Evolutionary conservation across 257 asterid genomes (phyloP), one percentile per base, ranked within the genome.

Genomic region (Solanum rostratum): DNA sequence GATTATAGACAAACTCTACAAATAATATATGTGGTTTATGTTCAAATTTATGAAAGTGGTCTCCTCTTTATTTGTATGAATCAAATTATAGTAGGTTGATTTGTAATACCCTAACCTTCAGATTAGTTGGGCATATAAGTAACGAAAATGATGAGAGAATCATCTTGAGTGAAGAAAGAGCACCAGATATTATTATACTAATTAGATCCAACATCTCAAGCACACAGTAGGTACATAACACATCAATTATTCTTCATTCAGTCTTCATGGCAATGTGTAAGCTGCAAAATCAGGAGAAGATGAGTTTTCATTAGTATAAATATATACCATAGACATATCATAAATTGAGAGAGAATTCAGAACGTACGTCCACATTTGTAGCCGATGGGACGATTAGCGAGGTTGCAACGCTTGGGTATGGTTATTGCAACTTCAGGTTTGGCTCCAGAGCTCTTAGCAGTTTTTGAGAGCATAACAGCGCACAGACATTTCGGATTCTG

Each of bases 371-470:
- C 98, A 87, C 98, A 95, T 84, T 95, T 94, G 89, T 88, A 91
- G 43, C 98, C 98, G 0, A 94, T 65, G 0, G 96, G 98, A 87
- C 98, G 94, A 79, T 92, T 88, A 53, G 86, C 91, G 24, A 94
- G 73, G 88, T 94, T 90, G 88, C 96, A 95, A 10, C 98, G 91
- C 55, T 93, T 92, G 80, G 97, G 95, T 37, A 93, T 93, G 46
- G 94, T 88, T 3, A 95, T 20, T 29, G 99, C 94, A 10, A 91
- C 69, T 66, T 90, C 90, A 10, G 93, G 92, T 8, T 94, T 89
- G 15, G 90, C 89, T 0, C 96, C 92, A 1, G 94, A 87, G 33
- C 3, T 87, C 87, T 92, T 95, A 20, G 95, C 98, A 43, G 88
- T 89, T 14, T 92, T 82, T 3, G 98, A 95, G 9, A 93, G 92